Conservation (phyloP, 2,329 filamentous ascomycete species). For the Didymella pinodella region DNA sequence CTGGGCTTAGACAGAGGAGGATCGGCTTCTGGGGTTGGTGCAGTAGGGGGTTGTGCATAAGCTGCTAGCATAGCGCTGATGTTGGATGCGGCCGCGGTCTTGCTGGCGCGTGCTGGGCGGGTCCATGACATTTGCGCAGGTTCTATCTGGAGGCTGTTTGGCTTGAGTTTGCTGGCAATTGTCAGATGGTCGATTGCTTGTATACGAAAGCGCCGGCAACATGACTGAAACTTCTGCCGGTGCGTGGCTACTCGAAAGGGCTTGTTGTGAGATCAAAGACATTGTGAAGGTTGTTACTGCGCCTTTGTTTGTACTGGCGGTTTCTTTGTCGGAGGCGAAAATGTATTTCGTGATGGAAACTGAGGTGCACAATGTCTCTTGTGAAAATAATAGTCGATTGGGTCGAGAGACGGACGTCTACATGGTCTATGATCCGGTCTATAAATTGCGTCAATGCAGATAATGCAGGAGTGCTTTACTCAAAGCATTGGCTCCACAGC, state of each 20-base stretch:
- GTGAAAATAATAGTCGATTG: neutral
- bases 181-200: constrained; percentile 15
- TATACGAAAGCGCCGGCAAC: neutral
- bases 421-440: neutral
- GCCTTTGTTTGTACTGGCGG: neutral
- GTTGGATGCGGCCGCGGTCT: neutral
- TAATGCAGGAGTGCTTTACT: constrained; percentile 8
- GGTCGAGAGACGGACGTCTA: neutral
- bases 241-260: neutral
- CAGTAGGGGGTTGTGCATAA: neutral
- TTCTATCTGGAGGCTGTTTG: neutral
- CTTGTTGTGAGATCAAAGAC: neutral
- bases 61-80: constrained; percentile 1
- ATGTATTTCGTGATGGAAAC: neutral
- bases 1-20: neutral
- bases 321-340: constrained; percentile 1
- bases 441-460: constrained; percentile 2
- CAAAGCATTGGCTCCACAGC: constrained; percentile 71
- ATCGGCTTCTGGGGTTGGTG: neutral
- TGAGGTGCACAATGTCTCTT: neutral
- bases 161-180: constrained; percentile 14
- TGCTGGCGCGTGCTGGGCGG: constrained; percentile 8
- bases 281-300: neutral
- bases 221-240: neutral
- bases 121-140: constrained; percentile 6